Base-by-base conservation (phyloP, 805 yeast genomes). In the Wickerhamiella alocasiicola region DNA sequence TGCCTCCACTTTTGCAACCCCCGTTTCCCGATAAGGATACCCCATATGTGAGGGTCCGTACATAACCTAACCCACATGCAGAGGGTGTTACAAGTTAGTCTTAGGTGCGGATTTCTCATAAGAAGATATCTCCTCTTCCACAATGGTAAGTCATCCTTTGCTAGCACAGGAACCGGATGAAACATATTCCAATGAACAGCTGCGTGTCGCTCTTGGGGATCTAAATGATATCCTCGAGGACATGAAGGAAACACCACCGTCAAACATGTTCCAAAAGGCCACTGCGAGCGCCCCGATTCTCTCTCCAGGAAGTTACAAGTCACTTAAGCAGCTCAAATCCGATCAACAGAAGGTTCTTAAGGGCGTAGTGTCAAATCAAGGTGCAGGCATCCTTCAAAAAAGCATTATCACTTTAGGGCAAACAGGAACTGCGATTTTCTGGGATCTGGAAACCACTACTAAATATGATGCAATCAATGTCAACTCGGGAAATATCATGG, bases 391-490 rank as follows among this genome's bases (percentile, higher is more conserved):
- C 28, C 13, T n/a, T 5, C 31, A 28, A 12, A 9, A 18, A 5
- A 36, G 39, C 19, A n/a, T 39, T 4, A 31, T 34, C 19, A 42
- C 52, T 1, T 13, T 43, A 6, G 24, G 44, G 12, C 53, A 48
- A 31, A 38, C 39, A 25, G 51, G 54, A 1, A 27, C 31, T 11
- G 47, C 34, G 1, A 20, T 49, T 1, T 39, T 45, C 9, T 48
- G 50, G 46, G 54, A 50, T 32, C 39, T 39, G 11, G 38, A 20
- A 4, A 20, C 46, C 5, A 46, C 46, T 1, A 36, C 41, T 20
- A 46, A 45, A 18, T 48, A 37, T 31, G 54, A 50, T 15, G 44
- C 47, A 9, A 16, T 50, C 11, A 18, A 27, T 13, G 46, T 49
- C 2, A 46, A 49, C 3, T 25, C 36, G 21, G 50, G 53, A 5